Evolutionary conservation across 75 land plant genomes (phyloP).

Genomic region (Cupressus sempervirens): DNA sequence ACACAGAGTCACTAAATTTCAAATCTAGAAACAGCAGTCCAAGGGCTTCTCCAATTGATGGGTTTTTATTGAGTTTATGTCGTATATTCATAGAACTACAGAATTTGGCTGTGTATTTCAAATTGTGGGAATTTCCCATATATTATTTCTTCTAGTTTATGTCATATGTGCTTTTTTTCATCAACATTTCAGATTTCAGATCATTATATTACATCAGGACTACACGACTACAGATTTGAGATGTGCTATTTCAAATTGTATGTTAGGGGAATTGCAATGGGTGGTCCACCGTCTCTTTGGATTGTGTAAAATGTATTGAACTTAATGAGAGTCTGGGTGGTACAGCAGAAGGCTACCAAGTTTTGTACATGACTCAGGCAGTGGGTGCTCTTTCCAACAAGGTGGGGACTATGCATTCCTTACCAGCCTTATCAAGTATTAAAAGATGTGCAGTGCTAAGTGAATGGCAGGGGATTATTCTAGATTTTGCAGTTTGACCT

Average conservation of each 20-base stretch:
- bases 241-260: not conserved
- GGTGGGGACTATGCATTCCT: not conserved
- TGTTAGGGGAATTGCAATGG: not conserved
- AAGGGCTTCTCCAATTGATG: not conserved
- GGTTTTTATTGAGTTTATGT: too few relatives aligned
- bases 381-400: conserved; percentile 1
- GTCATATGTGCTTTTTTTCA: too few relatives aligned
- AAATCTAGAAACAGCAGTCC: not conserved
- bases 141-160: too few relatives aligned
- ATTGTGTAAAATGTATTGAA: not conserved
- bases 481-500: not conserved
- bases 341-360: not conserved
- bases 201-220: not conserved
- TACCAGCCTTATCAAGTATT: not conserved
- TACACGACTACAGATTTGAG: not conserved
- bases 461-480: not conserved
- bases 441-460: not conserved
- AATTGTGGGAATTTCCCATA: too few relatives aligned
- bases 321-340: not conserved
- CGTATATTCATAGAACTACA: too few relatives aligned
- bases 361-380: not conserved
- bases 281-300: not conserved
- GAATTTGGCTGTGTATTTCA: too few relatives aligned
- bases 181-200: too few relatives aligned
- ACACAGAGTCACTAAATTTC: not conserved